Evolutionary conservation across 148 eudicot genomes (phyloP), one percentile per base, ranked within the genome.

Genomic region (Beta vulgaris): DNA sequence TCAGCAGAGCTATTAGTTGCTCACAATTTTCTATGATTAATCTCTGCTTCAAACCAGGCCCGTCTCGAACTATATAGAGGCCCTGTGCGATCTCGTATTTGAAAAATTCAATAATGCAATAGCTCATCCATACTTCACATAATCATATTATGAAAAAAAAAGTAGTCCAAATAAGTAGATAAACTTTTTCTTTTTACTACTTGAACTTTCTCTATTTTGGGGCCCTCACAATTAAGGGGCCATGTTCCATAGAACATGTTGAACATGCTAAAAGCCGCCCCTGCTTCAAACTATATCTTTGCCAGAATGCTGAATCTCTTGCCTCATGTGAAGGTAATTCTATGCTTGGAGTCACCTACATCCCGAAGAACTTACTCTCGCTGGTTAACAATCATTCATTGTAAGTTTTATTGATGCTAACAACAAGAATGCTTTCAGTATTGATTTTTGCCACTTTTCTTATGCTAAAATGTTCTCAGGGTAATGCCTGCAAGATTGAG

Each of bases 311-410:
- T 67, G 34, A 54, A 35, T 57, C 23, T 42, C 26, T 51, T 71
- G 57, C 57, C 59, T 58, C 31, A 23, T 42, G 75, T 84, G 69
- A 73, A 91, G 96, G 96, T 80, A 77, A 85, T 53, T 73, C 79
- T 36, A 78, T 77, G 72, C 83, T 31, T 81, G 90, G 86, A 81
- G 79, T 83, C 69, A 64, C 69, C 59, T 39, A 54, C 61, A 65
- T 84, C 28, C 88, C 77, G 2, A 84, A 83, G 82, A 75, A 77
- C 60, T 51, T 90, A 65, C 39, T 87, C 74, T 69, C 88, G 46
- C 58, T 84, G 65, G 82, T 85, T 21, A 77, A 79, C 75, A 82
- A 86, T 71, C 80, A 71, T 68, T 73, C 90, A 80, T 80, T 85
- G 92, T 88, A 75, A 78, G 87, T 25, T 44, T 51, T 68, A 43